Base-by-base conservation (phyloP, 805 yeast species). In the Zygoascus flipseniorum region DNA sequence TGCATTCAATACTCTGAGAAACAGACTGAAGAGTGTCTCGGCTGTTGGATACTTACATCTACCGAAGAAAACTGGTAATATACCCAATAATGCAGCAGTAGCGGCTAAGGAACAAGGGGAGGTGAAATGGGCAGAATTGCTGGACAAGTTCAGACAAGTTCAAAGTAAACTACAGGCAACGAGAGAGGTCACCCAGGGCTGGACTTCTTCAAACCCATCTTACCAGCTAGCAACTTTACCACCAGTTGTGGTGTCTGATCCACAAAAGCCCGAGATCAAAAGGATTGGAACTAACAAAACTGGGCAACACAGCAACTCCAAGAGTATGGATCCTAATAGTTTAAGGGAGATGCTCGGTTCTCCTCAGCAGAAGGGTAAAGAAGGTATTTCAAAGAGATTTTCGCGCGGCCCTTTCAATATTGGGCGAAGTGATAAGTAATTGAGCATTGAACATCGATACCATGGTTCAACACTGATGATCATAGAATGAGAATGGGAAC, bases 1-100 rank as follows among this genome's bases (percentile, higher is more conserved):
- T 11, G 96, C 98, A 0, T 93, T 88, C 65, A 81, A 78, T n/a
- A 81, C 86, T 0, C 74, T 93, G 58, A 85, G 85, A 58, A 86
- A 84, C 62, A 75, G 99, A 55, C 73, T 93, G 50, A 79, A 78
- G 49, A 74, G 86, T 39, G 77, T 85, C 19, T 62, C 71, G 6
- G 64, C 69, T 2, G 64, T 72, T 45, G 72, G 70, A 5, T 63
- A 62, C 42, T 59, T 71, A 32, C 69, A 69, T 35, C 41, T 64
- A 8, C 66, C 66, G 1, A 58, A 53, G 18, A 43, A 43, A 35
- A 26, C 48, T 16, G 47, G 32, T 11, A 9, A 54, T 13, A 53
- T 52, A 13, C 48, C 54, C 31, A 54, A 58, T 46, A 47, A 48
- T 43, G 50, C 50, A 52, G 39, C 39, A 13, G 48, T 46, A 9